Evolutionary conservation across 345 rosid species (phyloP), one percentile per base, ranked within the genome.

Genomic region (Salix suchowensis): DNA sequence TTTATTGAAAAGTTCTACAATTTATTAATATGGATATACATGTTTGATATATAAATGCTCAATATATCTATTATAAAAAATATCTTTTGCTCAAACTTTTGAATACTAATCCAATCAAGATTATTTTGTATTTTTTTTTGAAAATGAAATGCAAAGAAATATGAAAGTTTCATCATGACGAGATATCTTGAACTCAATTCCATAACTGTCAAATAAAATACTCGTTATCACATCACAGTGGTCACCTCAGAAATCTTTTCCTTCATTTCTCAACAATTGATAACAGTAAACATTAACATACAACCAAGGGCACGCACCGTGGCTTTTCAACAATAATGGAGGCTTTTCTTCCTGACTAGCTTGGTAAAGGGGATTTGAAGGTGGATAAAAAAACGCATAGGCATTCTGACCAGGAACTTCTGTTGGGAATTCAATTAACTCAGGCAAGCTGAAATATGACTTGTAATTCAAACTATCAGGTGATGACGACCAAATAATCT

Each of bases 371-470:
- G 92, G 92, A 85, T 93, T 95, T 52, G 88, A 83, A 67, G 98
- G 97, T 40, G 92, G 93, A 84, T 95, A 93, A 76, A 65, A 96
- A 82, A 88, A 96, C 65, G 99, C 99, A 81, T 88, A 96, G 19
- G 99, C 94, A 67, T 80, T 90, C 80, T 93, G 91, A 71, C 96
- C 94, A 78, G 91, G 87, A 82, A 91, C 88, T 80, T 84, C 91
- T 39, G 99, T 93, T 70, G 97, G 97, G 79, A 93, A 96, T 82
- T 96, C 98, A 84, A 93, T 87, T 28, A 91, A 77, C 85, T 96
- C 93, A 61, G 99, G 98, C 80, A 81, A 76, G 80, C 98, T 93
- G 81, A 90, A 93, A 88, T 83, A 91, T 67, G 86, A 70, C 74
- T 88, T 46, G 75, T 90, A 91, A 81, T 85, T 88, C 68, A 87